Evolutionary conservation across 371 early-diverging fungal species (phyloP), one percentile per base, ranked within the genome.

Genomic region (Lichtheimia ornata): DNA sequence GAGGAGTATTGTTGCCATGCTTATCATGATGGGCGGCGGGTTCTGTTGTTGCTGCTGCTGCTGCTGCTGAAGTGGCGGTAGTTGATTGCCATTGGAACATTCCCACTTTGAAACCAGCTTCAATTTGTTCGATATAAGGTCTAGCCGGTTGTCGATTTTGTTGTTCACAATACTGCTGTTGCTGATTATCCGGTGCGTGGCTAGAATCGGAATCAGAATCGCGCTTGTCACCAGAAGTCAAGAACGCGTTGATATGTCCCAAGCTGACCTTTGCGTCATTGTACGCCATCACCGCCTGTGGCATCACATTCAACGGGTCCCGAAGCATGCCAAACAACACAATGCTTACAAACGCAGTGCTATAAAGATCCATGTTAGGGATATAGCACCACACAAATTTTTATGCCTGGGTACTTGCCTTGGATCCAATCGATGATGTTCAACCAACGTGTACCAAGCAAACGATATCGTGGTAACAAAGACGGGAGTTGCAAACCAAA

Each of bases 401-500:
- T 9, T 35, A 9, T 35, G 35, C 11, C 27, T 55, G 41, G 17
- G 25, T 14, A 51, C 62, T 68, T 70, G 69, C 80, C 80, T 76
- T 30, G 90, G 83, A 18, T 88, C 88, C 50, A 92, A 73, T 18
- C 64, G 62, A 30, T 88, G 78, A 20, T 87, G 81, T 30, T 85
- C 81, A 3, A 84, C 72, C 40, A 83, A 58, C n/a, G 85, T 84
- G 61, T 91, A 89, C 62, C 84, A 76, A 11, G 82, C 83, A 73
- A 92, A 84, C 2, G 90, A 83, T 12, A 75, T 72, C 0, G 88
- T 75, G 2, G 87, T 87, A 5, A 89, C 82, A 56, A 92, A 59
- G 25, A 90, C 82, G 7, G 92, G 92, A 3, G 88, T 81, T 4
- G 85, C 84, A 66, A 88, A 90, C 79, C 87, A 86, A n/a, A 85